These are phyloP conservation scores for Mortierella polycephala DNA, from an alignment of 371 early-diverging fungal species.

Conservation along the genomic window DNA sequence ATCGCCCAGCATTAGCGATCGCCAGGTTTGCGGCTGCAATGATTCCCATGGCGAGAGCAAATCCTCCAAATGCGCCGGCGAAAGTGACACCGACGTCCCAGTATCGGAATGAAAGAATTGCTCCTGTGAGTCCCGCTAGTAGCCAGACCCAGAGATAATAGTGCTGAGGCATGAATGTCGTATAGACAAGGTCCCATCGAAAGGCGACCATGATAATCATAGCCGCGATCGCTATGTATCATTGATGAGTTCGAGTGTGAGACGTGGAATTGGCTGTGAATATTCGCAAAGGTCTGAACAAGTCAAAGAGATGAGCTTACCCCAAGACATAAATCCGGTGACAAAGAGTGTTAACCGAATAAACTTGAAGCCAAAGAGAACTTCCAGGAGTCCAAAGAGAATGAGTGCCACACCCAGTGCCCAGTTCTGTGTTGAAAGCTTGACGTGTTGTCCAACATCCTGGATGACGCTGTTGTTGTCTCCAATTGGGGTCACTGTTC, in stretches of 20 bases:
- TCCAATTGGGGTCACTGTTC: slow-evolving; percentile 23
- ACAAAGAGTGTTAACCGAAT: slow-evolving; percentile 52
- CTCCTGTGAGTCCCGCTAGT: slow-evolving; percentile 26
- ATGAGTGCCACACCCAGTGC: slow-evolving; percentile 41
- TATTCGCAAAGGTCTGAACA: not conserved
- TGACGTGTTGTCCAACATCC: slow-evolving; percentile 31
- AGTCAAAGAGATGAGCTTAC: slow-evolving; percentile 12
- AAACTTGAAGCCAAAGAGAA: slow-evolving; percentile 54
- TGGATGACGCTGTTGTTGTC: not conserved
- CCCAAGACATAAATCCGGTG: slow-evolving; percentile 50
- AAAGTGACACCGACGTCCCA: slow-evolving; percentile 54
- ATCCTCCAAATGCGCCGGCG: slow-evolving; percentile 47
- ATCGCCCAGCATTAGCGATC: slow-evolving; percentile 36
- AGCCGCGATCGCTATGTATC: slow-evolving; percentile 25
- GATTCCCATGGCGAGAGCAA: slow-evolving; percentile 47
- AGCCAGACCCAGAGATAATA: slow-evolving; percentile 53
- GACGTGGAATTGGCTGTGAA: not conserved
- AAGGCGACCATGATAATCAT: slow-evolving; percentile 49
- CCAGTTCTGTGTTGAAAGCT: slow-evolving; percentile 26
- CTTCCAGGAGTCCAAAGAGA: slow-evolving; percentile 37
- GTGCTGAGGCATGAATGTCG: slow-evolving; percentile 29
- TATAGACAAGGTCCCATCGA: slow-evolving; percentile 43
- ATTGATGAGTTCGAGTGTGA: not conserved
- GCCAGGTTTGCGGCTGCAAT: slow-evolving; percentile 42
- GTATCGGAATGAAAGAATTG: slow-evolving; percentile 38